A percentile compares a stretch with the other conserved stretches of the same genome.
Conservation (phyloP, 495 filamentous ascomycete genomes). For the Venustampulla echinocandica region DNA sequence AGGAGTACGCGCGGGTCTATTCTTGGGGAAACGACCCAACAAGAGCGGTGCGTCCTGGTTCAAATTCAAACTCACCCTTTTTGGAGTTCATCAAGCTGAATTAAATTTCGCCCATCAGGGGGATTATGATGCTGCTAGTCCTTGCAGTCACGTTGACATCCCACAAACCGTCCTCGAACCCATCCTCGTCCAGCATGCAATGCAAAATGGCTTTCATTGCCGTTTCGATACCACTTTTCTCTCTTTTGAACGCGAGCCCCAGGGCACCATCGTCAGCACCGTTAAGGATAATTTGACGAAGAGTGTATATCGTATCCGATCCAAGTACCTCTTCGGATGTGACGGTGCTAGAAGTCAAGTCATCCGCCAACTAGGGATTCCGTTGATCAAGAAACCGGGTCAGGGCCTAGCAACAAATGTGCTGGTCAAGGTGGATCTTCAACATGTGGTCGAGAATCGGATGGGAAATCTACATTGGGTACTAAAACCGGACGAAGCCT, state of each 20-base stretch:
- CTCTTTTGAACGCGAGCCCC: conserved; percentile 18
- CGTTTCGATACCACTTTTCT: conserved; percentile 34
- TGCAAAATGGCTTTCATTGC: conserved; percentile 29
- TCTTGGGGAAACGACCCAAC: conserved; percentile 44
- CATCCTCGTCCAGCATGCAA: conserved; percentile 32
- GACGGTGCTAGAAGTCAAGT: conserved; percentile 44
- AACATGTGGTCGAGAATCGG: conserved; percentile 33
- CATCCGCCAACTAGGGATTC: conserved; percentile 37
- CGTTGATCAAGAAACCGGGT: conserved; percentile 40
- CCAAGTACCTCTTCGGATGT: conserved; percentile 46
- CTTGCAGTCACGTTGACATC: conserved; percentile 35
- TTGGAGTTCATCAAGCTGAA: neutral
- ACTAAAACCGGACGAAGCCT: conserved; percentile 37
- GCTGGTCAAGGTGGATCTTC: conserved; percentile 39
- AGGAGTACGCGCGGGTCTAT: conserved; percentile 44
- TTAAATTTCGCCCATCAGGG: conserved; percentile 19
- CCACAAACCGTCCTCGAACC: conserved; percentile 40
- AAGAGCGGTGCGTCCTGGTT: conserved; percentile 24
- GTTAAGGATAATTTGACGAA: conserved; percentile 35
- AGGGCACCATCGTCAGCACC: conserved; percentile 26
- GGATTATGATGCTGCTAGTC: conserved; percentile 37
- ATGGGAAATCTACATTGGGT: conserved; percentile 46
- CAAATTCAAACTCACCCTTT: too few species aligned
- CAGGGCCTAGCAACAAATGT: conserved; percentile 48
- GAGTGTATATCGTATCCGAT: conserved; percentile 32